Evolutionary conservation across 164 flowering plant species (phyloP).

Genomic region (Paratinospora sagittata): DNA sequence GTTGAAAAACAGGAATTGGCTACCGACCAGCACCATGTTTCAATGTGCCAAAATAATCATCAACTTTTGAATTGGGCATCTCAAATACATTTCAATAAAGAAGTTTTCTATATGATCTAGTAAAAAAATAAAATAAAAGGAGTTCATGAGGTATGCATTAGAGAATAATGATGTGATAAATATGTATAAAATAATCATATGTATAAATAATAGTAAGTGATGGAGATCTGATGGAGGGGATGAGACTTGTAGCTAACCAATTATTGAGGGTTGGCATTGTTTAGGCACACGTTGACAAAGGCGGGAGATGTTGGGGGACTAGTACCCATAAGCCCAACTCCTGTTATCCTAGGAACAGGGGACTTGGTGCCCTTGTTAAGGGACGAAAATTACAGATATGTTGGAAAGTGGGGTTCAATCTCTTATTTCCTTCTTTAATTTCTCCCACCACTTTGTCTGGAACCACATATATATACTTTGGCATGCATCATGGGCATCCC

Average conservation of each 20-base stretch:
- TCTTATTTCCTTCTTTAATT: background rate
- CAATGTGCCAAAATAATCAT: too few species aligned
- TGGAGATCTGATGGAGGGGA: background rate
- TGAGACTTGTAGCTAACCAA: background rate
- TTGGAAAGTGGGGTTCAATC: background rate
- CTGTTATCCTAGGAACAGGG: background rate
- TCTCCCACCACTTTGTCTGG: background rate
- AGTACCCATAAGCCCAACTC: background rate
- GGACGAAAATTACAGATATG: background rate
- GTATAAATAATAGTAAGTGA: too few species aligned
- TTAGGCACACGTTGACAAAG: constrained; percentile 2
- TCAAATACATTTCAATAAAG: too few species aligned
- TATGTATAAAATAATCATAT: too few species aligned
- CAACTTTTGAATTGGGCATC: too few species aligned
- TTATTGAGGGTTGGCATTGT: background rate
- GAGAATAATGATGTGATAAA: too few species aligned
- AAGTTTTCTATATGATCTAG: background rate
- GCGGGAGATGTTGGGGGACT: constrained; percentile 3
- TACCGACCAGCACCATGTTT: too few species aligned
- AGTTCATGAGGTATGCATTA: background rate
- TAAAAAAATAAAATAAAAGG: background rate
- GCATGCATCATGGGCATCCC: background rate
- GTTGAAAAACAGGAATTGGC: too few species aligned
- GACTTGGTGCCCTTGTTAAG: background rate
- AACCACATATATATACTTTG: background rate